Evolutionary conservation across 202 grass and related monocot species (phyloP), one percentile per base, ranked within the genome.

Genomic region (Panicum virgatum): DNA sequence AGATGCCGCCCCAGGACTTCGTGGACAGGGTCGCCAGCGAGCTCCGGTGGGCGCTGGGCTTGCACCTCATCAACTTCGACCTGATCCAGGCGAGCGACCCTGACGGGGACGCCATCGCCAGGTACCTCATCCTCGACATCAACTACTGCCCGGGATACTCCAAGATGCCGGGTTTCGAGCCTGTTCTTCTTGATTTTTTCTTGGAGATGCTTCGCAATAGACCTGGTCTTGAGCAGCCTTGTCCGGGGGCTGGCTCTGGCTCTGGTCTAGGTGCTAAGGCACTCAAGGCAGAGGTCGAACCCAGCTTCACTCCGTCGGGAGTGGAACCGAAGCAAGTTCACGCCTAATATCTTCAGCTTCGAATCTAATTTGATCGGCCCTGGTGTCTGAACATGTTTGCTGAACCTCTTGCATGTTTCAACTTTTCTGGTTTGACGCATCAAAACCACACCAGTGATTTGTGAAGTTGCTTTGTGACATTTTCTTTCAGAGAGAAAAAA

Each of bases 101-200:
- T 12, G 44, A 51, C 0, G 69, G 69, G 9, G 66, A 86, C 2
- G 81, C 66, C 64, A 82, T 84, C 2, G 81, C 66, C 64, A 82
- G 71, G 23, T 92, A 92, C 76, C 82, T 94, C 58, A 47, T 97
- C 72, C 88, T 97, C 5, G 94, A 97, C 82, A 97, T 97, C 79
- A 97, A 97, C 66, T 97, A 97, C 80, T 94, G 93, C 69, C 91
- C 91, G 0, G 94, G 91, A 0, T 94, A 94, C 85, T 90, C 94
- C 48, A 97, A 97, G 80, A 97, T 97, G 94, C 87, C 89, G 1
- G 79, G 73, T 3, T 97, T 94, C 15, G 94, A 97, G 64, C 63
- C 59, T 0, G 85, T 86, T 38, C 80, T 97, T 40, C 90, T 83
- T 2, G 83, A 97, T 16, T 97, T 97, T 80, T 94, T 97, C 58